Evolutionary conservation across 108 stramenopile genomes (phyloP), one percentile per base, ranked within the genome.

Genomic region (Epithemia pelagica): DNA sequence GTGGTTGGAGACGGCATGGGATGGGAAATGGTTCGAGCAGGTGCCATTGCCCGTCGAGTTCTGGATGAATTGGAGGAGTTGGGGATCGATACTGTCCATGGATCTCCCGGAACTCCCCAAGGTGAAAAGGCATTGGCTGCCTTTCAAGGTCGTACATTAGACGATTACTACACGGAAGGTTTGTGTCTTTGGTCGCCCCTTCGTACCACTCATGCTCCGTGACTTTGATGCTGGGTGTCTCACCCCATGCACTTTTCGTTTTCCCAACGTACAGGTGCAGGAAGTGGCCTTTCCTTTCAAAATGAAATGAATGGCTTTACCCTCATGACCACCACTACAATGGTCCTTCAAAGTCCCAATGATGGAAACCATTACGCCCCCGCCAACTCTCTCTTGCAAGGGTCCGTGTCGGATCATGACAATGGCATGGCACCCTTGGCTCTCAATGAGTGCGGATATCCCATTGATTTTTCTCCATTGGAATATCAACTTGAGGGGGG

Each of bases 1-100:
- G 79, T 84, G 15, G 53, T 84, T 71, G 79, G 83, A 32, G 83
- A 84, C 66, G 83, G 83, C n/a, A 84, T 84, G 83, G 76, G 69
- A 61, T 70, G 77, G 54, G 32, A 84, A 51, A 84, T 84, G 83
- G 68, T 76, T n/a, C 74, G 83, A n/a, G 74, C 83, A 53, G 83
- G 83, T 54, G 83, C 83, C 1, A 75, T 84, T 60, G 79, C 79
- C 8, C 73, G 70, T 24, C 52, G 59, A 53, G 76, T 84, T 5
- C 10, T 80, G 22, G 59, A 72, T 2, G 83, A 84, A 52, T 60
- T 84, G 31, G 63, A 66, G 59, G 62, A 28, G 18, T 53, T 76
- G 64, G 83, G 83, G 21, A 72, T 74, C 30, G 77, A 84, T 64
- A 69, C 74, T 37, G 15, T 10, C 10, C 10, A 10, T 15, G 37